These are phyloP conservation scores for Waitea zeae DNA, from an alignment of 1,284 basidiomycete genomes.

Conservation along the genomic window DNA sequence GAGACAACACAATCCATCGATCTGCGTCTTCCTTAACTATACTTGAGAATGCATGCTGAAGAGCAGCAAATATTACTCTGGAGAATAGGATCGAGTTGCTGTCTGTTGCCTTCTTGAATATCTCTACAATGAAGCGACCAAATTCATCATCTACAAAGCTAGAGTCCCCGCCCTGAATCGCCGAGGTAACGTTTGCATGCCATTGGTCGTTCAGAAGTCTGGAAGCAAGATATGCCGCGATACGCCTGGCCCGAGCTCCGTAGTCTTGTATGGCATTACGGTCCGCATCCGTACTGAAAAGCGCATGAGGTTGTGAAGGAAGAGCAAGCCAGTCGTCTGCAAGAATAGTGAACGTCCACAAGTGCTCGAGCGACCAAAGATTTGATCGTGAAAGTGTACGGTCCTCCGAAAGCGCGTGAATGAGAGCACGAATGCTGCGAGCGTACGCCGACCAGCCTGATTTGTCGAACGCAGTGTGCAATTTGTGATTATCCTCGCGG, in stretches of 20 bases:
- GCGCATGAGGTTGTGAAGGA: too few relatives aligned
- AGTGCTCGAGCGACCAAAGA: constrained; percentile 46
- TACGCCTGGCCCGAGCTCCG: too few relatives aligned
- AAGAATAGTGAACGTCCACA: constrained; percentile 38
- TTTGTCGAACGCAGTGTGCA: constrained; percentile 18
- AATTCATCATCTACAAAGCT: too few relatives aligned
- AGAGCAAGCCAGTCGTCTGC: constrained; percentile 37
- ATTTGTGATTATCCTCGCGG: constrained; percentile 8
- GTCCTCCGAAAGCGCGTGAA: constrained; percentile 43
- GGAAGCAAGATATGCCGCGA: constrained; percentile 55
- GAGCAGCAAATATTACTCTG: constrained; percentile 37
- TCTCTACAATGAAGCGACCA: constrained; percentile 29
- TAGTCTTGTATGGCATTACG: too few relatives aligned
- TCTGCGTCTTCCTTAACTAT: constrained; percentile 52
- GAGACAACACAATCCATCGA: constrained; percentile 54
- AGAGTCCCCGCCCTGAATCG: constrained; percentile 15
- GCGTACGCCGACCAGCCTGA: constrained; percentile 45
- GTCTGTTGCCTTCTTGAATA: constrained; percentile 18
- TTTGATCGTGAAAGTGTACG: constrained; percentile 41
- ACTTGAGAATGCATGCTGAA: constrained; percentile 44
- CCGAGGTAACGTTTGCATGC: constrained; percentile 9
- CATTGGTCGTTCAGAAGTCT: constrained; percentile 20
- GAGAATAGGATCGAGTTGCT: constrained; percentile 33
- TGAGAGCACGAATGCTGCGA: constrained; percentile 40
- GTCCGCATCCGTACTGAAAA: too few relatives aligned